Percentiles rank a stretch among this genome's conserved stretches.
Evolutionary conservation across 2,329 filamentous ascomycete genomes (phyloP).

Genomic region (Paecilomyces dactylethromorphus): DNA sequence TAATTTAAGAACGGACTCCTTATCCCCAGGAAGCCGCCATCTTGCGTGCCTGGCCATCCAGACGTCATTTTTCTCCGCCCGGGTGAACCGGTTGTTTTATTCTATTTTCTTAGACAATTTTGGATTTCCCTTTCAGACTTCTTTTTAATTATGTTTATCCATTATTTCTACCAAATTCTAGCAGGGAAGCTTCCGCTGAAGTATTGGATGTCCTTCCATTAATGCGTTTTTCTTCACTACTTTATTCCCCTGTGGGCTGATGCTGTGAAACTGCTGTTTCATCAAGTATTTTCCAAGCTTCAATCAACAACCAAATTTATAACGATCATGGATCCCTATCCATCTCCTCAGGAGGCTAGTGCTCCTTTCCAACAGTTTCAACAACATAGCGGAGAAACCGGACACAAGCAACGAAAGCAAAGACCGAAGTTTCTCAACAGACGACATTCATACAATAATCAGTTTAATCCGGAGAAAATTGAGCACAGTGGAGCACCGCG

Average conservation of each 20-base stretch:
- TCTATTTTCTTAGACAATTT: background rate
- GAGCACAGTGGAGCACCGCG: slow-evolving; percentile 3
- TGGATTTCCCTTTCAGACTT: background rate
- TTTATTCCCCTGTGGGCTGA: background rate
- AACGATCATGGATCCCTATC: slow-evolving; percentile 5
- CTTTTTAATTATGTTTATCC: background rate
- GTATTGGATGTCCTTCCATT: background rate
- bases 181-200: background rate
- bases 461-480: slow-evolving; percentile 1
- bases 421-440: slow-evolving; percentile 8
- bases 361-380: slow-evolving; percentile 5
- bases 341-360: slow-evolving; percentile 1
- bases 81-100: background rate
- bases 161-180: background rate
- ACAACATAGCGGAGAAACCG: slow-evolving; percentile 4
- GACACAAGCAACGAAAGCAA: slow-evolving; percentile 7
- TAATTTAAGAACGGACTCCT: background rate
- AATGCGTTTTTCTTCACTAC: background rate
- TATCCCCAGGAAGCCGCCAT: background rate
- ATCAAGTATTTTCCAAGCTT: background rate
- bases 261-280: background rate
- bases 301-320: background rate
- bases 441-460: slow-evolving; percentile 9
- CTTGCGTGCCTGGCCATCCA: background rate
- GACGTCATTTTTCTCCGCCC: background rate